Conservation (phyloP, 192 early-diverging fungal genomes). For the Coemansia sp. region DNA sequence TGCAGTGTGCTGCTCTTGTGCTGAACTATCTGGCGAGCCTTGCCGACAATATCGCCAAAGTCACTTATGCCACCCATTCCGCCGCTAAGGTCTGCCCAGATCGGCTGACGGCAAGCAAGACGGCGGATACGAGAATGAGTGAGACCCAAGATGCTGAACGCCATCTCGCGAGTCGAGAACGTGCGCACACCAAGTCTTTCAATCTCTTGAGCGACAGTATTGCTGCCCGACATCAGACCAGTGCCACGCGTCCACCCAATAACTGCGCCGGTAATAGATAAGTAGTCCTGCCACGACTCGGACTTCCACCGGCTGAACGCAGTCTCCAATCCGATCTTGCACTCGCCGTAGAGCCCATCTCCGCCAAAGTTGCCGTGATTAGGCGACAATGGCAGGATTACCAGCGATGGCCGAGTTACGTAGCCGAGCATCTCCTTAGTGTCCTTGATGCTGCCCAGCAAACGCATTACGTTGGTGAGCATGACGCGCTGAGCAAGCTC, state of each 20-base stretch:
- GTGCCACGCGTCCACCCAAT: conserved; percentile 99
- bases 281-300: conserved; percentile 85
- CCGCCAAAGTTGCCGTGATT: conserved; percentile 95
- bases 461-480: conserved; percentile 89
- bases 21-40: conserved; percentile 1
- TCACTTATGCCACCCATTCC: conserved; percentile 72
- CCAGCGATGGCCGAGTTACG: conserved; percentile 86
- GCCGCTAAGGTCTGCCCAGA: conserved; percentile 90
- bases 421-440: conserved; percentile 76
- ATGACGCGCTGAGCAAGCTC: conserved; percentile 93
- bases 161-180: conserved; percentile 93
- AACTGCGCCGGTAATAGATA: conserved; percentile 87
- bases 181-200: conserved; percentile 89
- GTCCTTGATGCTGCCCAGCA: conserved; percentile 84
- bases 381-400: conserved; percentile 89
- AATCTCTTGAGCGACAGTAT: conserved; percentile 84
- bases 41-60: neutral
- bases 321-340: conserved; percentile 93
- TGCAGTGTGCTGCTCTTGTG: neutral
- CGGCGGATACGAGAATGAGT: conserved; percentile 63
- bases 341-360: conserved; percentile 93
- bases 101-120: conserved; percentile 67
- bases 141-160: conserved; percentile 90
- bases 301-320: conserved; percentile 90
- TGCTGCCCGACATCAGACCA: conserved; percentile 91